Percentiles rank a stretch among this genome's conserved stretches.
These are phyloP conservation scores for Epicoccum nigrum DNA, from an alignment of 2,329 filamentous ascomycete genomes.

Conservation along the genomic window DNA sequence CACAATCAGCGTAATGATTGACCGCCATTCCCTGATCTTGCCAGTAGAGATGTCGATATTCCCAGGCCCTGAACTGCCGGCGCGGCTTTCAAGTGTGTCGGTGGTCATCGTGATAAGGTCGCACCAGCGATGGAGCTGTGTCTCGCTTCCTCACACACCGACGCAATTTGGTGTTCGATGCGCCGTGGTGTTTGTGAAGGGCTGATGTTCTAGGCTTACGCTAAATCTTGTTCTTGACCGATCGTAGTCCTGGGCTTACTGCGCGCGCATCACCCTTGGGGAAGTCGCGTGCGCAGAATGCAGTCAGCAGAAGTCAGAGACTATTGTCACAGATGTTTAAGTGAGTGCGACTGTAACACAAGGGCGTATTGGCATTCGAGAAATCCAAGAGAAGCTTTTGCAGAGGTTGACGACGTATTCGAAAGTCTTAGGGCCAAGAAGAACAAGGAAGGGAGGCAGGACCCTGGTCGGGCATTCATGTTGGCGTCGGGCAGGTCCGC, in stretches of 20 bases:
- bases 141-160: background rate
- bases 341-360: background rate
- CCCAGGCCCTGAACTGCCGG: background rate
- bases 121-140: background rate
- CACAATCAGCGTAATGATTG: slow-evolving; percentile 71
- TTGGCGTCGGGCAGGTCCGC: background rate
- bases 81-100: background rate
- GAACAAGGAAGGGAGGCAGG: background rate
- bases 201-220: background rate
- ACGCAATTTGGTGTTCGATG: background rate
- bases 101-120: background rate
- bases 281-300: background rate
- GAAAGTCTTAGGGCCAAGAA: background rate
- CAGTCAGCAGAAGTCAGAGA: background rate
- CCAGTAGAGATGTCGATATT: slow-evolving; percentile 45
- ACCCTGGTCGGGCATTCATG: background rate
- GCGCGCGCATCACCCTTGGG: slow-evolving; percentile 1
- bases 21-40: slow-evolving; percentile 68
- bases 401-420: background rate
- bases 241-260: background rate
- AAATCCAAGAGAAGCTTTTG: background rate
- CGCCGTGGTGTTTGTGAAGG: background rate
- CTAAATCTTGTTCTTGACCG: background rate
- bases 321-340: background rate
- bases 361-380: background rate